Conservation (phyloP, 73 alveolate species). For the Tetrahymena borealis region DNA sequence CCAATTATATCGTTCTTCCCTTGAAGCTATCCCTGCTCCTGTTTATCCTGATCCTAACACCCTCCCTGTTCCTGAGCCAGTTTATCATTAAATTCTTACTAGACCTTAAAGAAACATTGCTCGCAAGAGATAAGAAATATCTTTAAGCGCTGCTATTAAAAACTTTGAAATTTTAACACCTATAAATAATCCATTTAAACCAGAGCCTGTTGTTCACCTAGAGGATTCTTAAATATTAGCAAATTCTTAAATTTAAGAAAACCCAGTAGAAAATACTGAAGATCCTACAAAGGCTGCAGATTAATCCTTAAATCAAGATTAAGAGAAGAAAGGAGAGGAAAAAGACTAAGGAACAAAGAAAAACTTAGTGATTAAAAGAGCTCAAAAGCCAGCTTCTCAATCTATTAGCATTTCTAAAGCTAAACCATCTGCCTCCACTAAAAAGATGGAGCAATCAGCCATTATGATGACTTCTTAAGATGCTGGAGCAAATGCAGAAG, state of each 20-base stretch:
- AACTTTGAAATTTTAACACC: slow-evolving; percentile 5
- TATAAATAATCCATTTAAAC: neutral
- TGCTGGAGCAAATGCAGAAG: slow-evolving; percentile 51
- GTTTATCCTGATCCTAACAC: slow-evolving; percentile 98
- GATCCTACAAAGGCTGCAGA: too few relatives aligned
- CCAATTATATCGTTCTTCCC: slow-evolving; percentile 59
- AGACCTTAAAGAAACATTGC: slow-evolving; percentile 61
- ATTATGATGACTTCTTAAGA: slow-evolving; percentile 12
- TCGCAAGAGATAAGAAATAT: neutral
- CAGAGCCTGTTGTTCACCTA: neutral
- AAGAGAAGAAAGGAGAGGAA: neutral
- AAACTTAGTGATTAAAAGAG: neutral
- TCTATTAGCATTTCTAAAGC: neutral
- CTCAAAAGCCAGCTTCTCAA: neutral
- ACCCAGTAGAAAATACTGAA: neutral
- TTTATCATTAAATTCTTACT: slow-evolving; percentile 80
- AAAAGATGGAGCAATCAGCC: neutral
- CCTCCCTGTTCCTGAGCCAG: slow-evolving; percentile 97
- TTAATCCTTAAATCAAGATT: too few relatives aligned
- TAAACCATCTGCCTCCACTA: neutral
- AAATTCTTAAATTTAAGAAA: neutral
- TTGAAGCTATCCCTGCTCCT: slow-evolving; percentile 92
- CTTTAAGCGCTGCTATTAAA: neutral
- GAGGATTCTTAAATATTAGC: neutral
- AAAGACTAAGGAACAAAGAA: neutral